Evolutionary conservation across 768 basidiomycete species (phyloP), one percentile per base, ranked within the genome.

Genomic region (Rhodotorula sphaerocarpa): DNA sequence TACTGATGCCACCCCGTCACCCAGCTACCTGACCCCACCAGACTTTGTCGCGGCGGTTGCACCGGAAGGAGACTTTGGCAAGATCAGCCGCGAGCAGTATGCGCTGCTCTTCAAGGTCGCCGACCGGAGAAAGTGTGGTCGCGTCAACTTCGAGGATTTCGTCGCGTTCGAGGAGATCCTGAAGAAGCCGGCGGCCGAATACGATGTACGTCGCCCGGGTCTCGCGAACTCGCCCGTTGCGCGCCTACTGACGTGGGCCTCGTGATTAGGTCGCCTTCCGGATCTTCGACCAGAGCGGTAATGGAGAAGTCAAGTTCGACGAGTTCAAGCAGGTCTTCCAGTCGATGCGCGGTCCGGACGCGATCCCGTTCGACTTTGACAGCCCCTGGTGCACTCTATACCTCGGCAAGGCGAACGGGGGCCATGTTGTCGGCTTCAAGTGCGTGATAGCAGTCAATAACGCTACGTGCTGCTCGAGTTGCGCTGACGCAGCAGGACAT

Each of bases 331-430:
- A 82, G 59, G 90, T 91, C 60, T 88, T 95, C 75, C 83, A 82
- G 48, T 83, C 85, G 60, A 90, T 86, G 70, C 80, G 86, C 71
- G 86, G 82, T 36, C 79, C 82, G 45, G 86, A 86, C 73, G 81
- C 86, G 50, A 87, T 93, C 71, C 90, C 95, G 36, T 97, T 97
- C 75, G 83, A 96, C 76, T 70, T 73, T 34, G 70, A 72, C 48
- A 88, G 87, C 73, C 88, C 92, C 74, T 99, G 95, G 95, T 83
- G 96, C 69, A 92, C 90, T 76, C 77, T 99, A 70, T 93, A 96
- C 76, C 80, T 97, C 45, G 95, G 95, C 62, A 88, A 89, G 79
- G 86, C 85, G 77, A 87, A 90, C 66, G 92, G 88, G 50, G 57
- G 68, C 10, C 71, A 74, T 48, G 61, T 71, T 9, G 54, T 71